Evolutionary conservation across 2,329 filamentous ascomycete species (phyloP), one percentile per base, ranked within the genome.

Genomic region (Pseudocercospora fijiensis): DNA sequence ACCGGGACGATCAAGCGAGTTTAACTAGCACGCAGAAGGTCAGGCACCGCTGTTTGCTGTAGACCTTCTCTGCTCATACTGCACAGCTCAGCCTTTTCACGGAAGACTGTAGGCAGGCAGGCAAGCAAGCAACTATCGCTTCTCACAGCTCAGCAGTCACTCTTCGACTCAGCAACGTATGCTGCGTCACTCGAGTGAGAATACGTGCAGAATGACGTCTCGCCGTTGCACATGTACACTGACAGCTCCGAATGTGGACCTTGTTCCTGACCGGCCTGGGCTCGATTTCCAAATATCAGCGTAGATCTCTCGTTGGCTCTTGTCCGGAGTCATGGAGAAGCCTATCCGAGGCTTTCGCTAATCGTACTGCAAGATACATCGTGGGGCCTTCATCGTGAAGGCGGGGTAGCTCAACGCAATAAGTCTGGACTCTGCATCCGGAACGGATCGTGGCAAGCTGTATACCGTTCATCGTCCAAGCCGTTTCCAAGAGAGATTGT

Each of bases 331-430:
- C 49, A 53, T 53, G 49, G 49, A 53, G 26, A 53, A 11, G 24
- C 18, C 49, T 41, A n/a, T n/a, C n/a, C n/a, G n/a, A n/a, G n/a
- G n/a, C n/a, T n/a, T n/a, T n/a, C n/a, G n/a, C n/a, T n/a, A n/a
- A n/a, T n/a, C n/a, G n/a, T n/a, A n/a, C n/a, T n/a, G n/a, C n/a
- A n/a, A n/a, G n/a, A n/a, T n/a, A 49, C 55, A 49, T 49, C 49
- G 61, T 63, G 61, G 61, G 57, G 57, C 49, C 13, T 53, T 41
- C 58, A 51, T 26, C 24, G 41, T 57, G 49, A 26, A 41, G 60
- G 60, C 47, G 33, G 41, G 52, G 37, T 57, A 57, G 60, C 43
- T 45, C 45, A 45, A n/a, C 41, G 18, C 49, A 53, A 26, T 8
- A 52, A n/a, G 49, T 53, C 49, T 53, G 49, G 49, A 28, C 22